Conservation (phyloP, 2,329 filamentous ascomycete species). For the Epichloe elymi region DNA sequence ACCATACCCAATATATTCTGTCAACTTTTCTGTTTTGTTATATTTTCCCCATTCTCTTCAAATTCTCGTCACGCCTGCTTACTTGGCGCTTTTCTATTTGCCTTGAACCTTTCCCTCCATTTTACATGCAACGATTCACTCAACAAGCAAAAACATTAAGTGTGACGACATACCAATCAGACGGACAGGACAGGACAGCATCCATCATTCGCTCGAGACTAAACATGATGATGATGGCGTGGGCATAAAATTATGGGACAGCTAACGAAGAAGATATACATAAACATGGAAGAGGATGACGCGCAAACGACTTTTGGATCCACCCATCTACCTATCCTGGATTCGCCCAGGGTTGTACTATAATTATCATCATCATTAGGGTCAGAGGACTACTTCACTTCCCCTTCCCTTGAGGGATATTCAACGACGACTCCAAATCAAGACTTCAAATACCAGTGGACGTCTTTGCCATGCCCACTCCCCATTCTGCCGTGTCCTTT, state of each 20-base stretch:
- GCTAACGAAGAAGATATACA: neutral
- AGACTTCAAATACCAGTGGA: neutral
- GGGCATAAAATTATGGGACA: neutral
- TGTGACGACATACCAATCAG: neutral
- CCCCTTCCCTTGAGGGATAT: neutral
- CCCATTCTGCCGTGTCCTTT: too few species aligned
- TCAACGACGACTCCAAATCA: neutral
- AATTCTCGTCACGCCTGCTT: neutral
- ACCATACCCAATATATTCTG: neutral
- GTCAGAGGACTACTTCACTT: neutral
- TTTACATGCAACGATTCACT: neutral
- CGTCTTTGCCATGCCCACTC: too few species aligned
- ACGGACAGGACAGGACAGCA: neutral
- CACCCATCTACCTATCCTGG: neutral
- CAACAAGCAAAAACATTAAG: neutral
- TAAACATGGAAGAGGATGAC: neutral
- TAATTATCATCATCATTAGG: neutral
- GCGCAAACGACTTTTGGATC: neutral
- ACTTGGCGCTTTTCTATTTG: too few species aligned
- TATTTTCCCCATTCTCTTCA: neutral
- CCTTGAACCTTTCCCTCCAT: too few species aligned
- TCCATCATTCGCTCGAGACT: neutral
- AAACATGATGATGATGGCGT: neutral
- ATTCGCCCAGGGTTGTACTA: neutral
- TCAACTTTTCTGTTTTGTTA: neutral